These are phyloP conservation scores for Beta corolliflora DNA, from an alignment of 179 eudicot species.

Conservation along the genomic window DNA sequence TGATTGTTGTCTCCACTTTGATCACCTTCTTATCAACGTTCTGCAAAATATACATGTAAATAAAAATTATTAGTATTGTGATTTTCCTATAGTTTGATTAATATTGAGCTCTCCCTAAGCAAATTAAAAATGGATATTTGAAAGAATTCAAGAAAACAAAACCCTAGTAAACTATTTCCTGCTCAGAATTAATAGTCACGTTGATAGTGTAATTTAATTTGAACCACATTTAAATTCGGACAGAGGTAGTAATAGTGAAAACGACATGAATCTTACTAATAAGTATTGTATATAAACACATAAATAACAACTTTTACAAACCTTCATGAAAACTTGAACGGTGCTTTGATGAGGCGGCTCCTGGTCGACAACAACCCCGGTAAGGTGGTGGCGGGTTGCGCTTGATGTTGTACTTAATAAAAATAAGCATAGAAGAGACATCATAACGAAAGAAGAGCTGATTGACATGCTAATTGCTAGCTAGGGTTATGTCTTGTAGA, in stretches of 20 bases:
- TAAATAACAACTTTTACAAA: background rate
- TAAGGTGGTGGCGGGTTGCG: constrained; percentile 11
- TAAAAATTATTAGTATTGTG: background rate
- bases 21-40: background rate
- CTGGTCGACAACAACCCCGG: constrained; percentile 13
- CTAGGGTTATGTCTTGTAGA: background rate
- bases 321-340: constrained; percentile 19
- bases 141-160: too few species aligned
- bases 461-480: constrained; percentile 34
- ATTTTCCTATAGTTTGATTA: too few species aligned
- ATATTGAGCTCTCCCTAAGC: too few species aligned
- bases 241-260: too few species aligned
- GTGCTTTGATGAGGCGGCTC: constrained; percentile 17
- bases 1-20: background rate
- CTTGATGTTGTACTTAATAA: background rate
- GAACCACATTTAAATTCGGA: too few species aligned
- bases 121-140: too few species aligned
- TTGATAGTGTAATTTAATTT: background rate
- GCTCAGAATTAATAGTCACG: background rate
- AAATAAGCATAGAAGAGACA: constrained; percentile 22
- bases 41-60: background rate
- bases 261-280: too few species aligned
- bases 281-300: background rate
- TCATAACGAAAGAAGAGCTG: constrained; percentile 1
- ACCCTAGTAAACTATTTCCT: too few species aligned